These are phyloP conservation scores for Coprinopsis cinerea DNA, from an alignment of 768 basidiomycete genomes.

Conservation along the genomic window DNA sequence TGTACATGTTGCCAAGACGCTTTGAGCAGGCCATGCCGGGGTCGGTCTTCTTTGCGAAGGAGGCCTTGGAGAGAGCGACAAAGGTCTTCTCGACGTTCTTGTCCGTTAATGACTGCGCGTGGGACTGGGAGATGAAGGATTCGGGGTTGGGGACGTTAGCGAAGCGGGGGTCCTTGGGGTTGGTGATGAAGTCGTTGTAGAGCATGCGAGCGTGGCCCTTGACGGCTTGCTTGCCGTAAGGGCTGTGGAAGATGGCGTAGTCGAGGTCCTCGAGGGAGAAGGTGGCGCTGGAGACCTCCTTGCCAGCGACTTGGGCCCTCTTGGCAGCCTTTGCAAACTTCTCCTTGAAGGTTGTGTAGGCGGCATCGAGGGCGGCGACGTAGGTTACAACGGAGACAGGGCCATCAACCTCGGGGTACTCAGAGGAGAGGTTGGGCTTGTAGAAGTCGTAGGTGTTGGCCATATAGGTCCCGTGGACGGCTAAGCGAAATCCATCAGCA, in stretches of 20 bases:
- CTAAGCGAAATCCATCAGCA: constrained; percentile 34
- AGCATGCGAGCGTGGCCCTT: constrained; percentile 92
- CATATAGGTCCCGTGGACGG: constrained; percentile 95
- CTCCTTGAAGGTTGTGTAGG: constrained; percentile 79
- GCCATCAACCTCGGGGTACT: constrained; percentile 96
- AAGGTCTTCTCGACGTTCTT: constrained; percentile 96
- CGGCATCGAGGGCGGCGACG: constrained; percentile 85
- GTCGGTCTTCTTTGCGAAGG: constrained; percentile 70
- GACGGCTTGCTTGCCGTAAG: constrained; percentile 98
- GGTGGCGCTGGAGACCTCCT: constrained; percentile 34
- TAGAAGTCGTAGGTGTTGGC: constrained; percentile 98
- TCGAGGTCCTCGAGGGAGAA: constrained; percentile 85
- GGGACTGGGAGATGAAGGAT: constrained; percentile 56
- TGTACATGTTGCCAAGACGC: constrained; percentile 98
- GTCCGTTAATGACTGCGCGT: constrained; percentile 78
- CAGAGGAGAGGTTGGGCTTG: constrained; percentile 93
- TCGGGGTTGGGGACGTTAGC: constrained; percentile 69
- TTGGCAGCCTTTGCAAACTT: constrained; percentile 70
- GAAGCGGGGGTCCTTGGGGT: constrained; percentile 65
- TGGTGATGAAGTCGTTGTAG: constrained; percentile 87
- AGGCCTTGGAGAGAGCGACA: constrained; percentile 67
- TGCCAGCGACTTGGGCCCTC: constrained; percentile 33
- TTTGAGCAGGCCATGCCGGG: constrained; percentile 84
- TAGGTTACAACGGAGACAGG: constrained; percentile 95
- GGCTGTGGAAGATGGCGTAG: constrained; percentile 94